Percentiles rank a stretch among this genome's conserved stretches.
Evolutionary conservation across 257 asterid genomes (phyloP).

Genomic region (Solanum tarijense): DNA sequence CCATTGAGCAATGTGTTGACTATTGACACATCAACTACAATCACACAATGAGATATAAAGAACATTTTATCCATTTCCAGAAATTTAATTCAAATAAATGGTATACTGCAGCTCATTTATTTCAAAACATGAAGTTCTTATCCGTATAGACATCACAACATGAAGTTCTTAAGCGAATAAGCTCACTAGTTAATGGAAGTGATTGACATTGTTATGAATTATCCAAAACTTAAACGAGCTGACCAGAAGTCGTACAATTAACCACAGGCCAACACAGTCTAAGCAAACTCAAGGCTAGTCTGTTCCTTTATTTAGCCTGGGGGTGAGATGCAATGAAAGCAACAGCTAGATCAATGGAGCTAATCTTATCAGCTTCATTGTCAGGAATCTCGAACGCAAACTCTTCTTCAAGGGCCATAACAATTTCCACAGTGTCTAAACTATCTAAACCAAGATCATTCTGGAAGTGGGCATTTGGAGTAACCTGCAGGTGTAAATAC

Average conservation of each 20-base stretch:
- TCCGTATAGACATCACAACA: not conserved
- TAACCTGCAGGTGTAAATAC: conserved; percentile 12
- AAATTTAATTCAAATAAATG: not conserved
- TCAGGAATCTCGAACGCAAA: conserved; percentile 32
- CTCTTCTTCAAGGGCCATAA: conserved; percentile 38
- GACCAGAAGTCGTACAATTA: not conserved
- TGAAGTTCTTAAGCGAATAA: not conserved
- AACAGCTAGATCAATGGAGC: conserved; percentile 18
- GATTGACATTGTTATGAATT: not conserved
- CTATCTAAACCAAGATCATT: conserved; percentile 40
- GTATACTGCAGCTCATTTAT: not conserved
- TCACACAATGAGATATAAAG: not conserved
- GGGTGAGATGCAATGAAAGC: conserved; percentile 37
- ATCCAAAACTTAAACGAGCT: not conserved
- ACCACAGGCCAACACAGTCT: not conserved
- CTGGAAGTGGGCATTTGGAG: conserved; percentile 27
- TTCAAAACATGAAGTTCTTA: not conserved
- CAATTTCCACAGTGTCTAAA: conserved; percentile 27
- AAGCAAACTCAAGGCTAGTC: not conserved
- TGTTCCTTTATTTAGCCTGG: conserved; percentile 17
- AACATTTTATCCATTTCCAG: not conserved
- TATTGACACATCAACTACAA: not conserved
- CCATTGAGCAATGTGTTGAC: not conserved
- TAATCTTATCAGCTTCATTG: conserved; percentile 31
- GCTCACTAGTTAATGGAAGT: not conserved